phyloP scores from a whole-genome alignment of 108 stramenopile genomes.

The Nannochloropsis gaditana region DNA sequence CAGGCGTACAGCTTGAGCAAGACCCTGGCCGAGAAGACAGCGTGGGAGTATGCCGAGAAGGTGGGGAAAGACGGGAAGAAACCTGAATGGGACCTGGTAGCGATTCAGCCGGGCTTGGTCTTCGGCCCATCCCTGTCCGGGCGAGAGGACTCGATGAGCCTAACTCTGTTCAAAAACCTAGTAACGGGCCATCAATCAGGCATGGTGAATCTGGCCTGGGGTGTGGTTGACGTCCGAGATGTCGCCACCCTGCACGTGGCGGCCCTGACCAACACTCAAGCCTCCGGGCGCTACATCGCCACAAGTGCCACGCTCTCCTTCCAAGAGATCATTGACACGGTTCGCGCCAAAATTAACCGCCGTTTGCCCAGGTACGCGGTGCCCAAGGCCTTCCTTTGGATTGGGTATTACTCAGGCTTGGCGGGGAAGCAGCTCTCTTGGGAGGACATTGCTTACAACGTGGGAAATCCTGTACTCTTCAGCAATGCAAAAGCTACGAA shows the following conservation, averaged over 20 bases:
- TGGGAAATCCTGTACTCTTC: neutral
- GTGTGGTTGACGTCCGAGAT: conserved; percentile 38
- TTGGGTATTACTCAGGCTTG: neutral
- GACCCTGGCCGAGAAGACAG: conserved; percentile 42
- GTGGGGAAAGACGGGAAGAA: neutral
- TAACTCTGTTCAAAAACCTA: conserved; percentile 21
- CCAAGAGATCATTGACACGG: conserved; percentile 14
- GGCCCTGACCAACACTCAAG: conserved; percentile 5
- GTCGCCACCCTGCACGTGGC: conserved; percentile 26
- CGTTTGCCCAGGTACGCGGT: conserved; percentile 15
- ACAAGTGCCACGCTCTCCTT: neutral
- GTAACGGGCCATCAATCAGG: conserved; percentile 26
- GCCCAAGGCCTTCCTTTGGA: neutral
- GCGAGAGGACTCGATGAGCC: conserved; percentile 25
- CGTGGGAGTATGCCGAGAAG: conserved; percentile 28
- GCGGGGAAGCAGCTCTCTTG: neutral
- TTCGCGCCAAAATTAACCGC: neutral
- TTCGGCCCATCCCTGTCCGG: conserved; percentile 31
- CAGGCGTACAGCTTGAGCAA: conserved; percentile 25
- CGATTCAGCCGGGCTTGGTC: conserved; percentile 35
- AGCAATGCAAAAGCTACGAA: neutral
- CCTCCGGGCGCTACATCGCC: conserved; percentile 27
- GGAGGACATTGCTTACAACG: neutral
- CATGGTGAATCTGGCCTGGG: conserved; percentile 24
- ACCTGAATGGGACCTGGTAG: conserved; percentile 27